Base-by-base conservation (phyloP, 345 rosid genomes). In the Dipteronia dyeriana region DNA sequence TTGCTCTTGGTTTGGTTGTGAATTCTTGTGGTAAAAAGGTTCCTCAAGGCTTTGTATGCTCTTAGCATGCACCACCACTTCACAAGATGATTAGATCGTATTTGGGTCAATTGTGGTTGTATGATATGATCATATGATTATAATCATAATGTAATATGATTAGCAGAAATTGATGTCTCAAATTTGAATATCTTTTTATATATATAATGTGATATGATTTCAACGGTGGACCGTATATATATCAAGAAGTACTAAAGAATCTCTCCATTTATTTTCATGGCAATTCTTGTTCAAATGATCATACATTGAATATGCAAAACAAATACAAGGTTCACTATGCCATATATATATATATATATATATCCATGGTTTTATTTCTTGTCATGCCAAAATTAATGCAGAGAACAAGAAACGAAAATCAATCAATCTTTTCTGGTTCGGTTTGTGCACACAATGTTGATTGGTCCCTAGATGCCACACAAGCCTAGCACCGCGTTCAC, bases 21-120 rank as follows among this genome's bases (percentile, higher is more conserved):
- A 84, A 81, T 85, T 88, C 89, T 4, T 91, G 94, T 54, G 89
- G 81, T 49, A 86, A 89, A 70, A 84, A 79, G 38, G 76, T 85
- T 73, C 91, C 91, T 71, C 34, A 79, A 64, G 95, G 88, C 57
- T 91, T 89, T 70, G 63, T 75, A 59, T 91, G 92, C 60, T 29
- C 80, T 0, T 79, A 75, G 38, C 49, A 45, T 34, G 38, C 38
- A 34, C 38, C 14, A 45, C 14, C 49, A 9, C 49, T 45, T 45
- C 49, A 41, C 10, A 10, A 45, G 49, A 45, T 9, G 12, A 45
- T 45, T 45, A 45, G 14, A 9, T 5, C 8, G 26, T 59, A n/a
- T 19, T 19, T 57, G 25, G n/a, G 19, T 53, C 57, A 59, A n/a
- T 59, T 59, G 63, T 59, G 22, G 22, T 8, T 7, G 26, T 59